Evolutionary conservation across 345 rosid genomes (phyloP).

Genomic region (Eucalyptus polybractea): DNA sequence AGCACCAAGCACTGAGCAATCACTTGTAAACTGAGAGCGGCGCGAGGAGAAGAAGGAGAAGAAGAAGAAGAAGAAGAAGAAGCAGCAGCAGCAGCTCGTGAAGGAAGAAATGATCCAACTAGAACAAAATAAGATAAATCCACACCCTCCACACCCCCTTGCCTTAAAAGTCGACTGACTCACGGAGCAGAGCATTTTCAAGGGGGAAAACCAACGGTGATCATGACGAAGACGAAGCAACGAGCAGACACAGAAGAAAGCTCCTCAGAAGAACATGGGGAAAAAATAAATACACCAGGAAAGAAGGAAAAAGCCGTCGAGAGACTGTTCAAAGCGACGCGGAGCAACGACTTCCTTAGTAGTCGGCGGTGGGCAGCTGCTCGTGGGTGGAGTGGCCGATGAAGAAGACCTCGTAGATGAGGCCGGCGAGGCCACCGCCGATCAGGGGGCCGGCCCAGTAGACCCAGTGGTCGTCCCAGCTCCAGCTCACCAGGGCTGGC

Average conservation of each 20-base stretch:
- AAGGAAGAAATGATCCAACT: background rate
- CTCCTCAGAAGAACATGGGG: background rate
- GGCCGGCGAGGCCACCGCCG: conserved; percentile 81
- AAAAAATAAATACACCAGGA: background rate
- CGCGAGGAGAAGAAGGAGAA: background rate
- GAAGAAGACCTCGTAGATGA: conserved; percentile 62
- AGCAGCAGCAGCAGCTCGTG: background rate
- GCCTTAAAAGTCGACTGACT: background rate
- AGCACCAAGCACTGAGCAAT: background rate
- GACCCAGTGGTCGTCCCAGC: conserved; percentile 81
- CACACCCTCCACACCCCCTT: background rate
- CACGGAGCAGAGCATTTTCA: background rate
- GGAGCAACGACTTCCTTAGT: conserved; percentile 11
- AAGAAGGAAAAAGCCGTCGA: background rate
- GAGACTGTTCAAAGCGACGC: background rate
- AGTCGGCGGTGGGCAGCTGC: conserved; percentile 58
- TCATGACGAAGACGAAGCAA: background rate
- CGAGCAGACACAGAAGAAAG: background rate
- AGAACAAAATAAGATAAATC: background rate
- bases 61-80: background rate
- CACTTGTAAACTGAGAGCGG: background rate
- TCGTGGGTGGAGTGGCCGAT: conserved; percentile 43
- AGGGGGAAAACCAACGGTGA: background rate
- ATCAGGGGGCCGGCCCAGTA: conserved; percentile 90
- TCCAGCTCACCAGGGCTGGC: conserved; percentile 92